Evolutionary conservation across 108 stramenopile species (phyloP).

Genomic region (Discostella pseudostelligera): DNA sequence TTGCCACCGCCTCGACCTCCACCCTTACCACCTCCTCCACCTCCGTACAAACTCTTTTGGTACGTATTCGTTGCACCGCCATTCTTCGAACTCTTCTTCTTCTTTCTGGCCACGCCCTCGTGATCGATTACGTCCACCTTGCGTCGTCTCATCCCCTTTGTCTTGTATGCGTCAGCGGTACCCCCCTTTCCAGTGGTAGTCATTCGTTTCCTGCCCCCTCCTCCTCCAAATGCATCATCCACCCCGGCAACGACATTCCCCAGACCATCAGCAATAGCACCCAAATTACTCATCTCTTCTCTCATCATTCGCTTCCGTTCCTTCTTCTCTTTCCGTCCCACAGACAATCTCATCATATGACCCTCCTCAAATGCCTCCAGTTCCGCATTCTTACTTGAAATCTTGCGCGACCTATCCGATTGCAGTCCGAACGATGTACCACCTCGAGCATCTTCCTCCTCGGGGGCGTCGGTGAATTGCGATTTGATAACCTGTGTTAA

Average conservation of each 20-base stretch:
- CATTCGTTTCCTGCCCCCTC: constrained; percentile 9
- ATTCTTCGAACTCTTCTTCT: constrained; percentile 28
- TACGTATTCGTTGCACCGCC: constrained; percentile 50
- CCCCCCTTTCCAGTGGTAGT: constrained; percentile 6
- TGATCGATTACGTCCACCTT: constrained; percentile 41
- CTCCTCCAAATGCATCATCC: constrained; percentile 53
- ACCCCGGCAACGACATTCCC: constrained; percentile 69
- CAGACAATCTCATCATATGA: constrained; percentile 74
- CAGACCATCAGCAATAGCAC: constrained; percentile 75
- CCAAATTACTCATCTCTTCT: constrained; percentile 76
- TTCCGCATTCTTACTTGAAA: constrained; percentile 67
- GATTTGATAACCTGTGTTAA: constrained; percentile 69
- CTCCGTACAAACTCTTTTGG: constrained; percentile 69
- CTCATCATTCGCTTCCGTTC: constrained; percentile 70
- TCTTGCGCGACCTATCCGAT: constrained; percentile 57
- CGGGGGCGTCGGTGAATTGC: constrained; percentile 79
- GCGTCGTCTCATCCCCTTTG: constrained; percentile 64
- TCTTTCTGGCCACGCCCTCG: constrained; percentile 9
- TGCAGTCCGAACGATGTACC: constrained; percentile 73
- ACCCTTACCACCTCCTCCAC: constrained; percentile 16
- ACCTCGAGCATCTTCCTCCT: constrained; percentile 86
- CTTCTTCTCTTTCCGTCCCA: constrained; percentile 80
- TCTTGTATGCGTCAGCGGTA: constrained; percentile 22
- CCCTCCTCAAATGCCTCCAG: constrained; percentile 76
- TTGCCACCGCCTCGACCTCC: constrained; percentile 5